These are phyloP conservation scores for Raffaelea albimanens DNA, from an alignment of 2,329 filamentous ascomycete species.

Conservation along the genomic window DNA sequence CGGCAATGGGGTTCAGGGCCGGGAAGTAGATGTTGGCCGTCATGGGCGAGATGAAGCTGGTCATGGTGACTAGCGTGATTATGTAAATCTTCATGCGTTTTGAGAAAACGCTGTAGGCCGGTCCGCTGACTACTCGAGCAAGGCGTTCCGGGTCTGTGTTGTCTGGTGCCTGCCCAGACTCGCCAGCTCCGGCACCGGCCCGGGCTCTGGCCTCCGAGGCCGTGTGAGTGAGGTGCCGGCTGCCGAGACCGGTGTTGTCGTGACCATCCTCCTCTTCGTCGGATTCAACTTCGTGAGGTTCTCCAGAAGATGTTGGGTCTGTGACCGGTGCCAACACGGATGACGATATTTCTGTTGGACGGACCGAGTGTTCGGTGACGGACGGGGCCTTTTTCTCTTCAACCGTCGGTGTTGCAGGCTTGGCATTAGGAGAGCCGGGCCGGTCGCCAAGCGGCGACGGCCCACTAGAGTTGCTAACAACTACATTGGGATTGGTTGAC, in stretches of 20 bases:
- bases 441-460: neutral
- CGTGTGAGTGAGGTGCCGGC: neutral
- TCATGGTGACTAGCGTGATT: slow-evolving; percentile 39
- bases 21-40: slow-evolving; percentile 50
- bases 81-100: slow-evolving; percentile 39
- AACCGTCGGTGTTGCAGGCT: neutral
- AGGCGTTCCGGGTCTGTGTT: slow-evolving; percentile 22
- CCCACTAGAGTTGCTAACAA: neutral
- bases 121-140: slow-evolving; percentile 26
- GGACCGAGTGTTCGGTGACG: no score
- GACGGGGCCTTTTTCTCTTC: neutral
- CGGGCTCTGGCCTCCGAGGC: neutral
- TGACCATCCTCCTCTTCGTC: neutral
- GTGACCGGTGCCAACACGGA: neutral
- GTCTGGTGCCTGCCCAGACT: neutral
- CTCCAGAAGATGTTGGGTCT: neutral
- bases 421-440: neutral
- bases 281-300: neutral
- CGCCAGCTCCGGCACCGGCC: neutral
- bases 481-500: no score
- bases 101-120: slow-evolving; percentile 31
- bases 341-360: neutral
- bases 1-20: slow-evolving; percentile 28
- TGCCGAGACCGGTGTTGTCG: neutral
- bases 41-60: slow-evolving; percentile 47